phyloP scores from a whole-genome alignment of 2,329 filamentous ascomycete genomes.

The Ceratocystis ficicola region DNA sequence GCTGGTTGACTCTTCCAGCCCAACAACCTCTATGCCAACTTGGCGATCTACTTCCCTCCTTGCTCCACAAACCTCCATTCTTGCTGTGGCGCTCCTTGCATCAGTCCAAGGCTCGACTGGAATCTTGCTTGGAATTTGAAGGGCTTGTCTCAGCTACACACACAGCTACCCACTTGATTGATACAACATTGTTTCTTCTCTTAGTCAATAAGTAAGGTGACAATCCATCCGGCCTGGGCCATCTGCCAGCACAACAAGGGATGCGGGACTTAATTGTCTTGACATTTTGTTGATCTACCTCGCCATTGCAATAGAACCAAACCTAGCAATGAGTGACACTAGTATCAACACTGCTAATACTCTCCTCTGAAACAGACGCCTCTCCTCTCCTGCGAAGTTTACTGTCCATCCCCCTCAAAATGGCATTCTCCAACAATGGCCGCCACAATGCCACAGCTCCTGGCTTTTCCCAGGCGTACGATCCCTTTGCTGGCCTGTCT shows the following conservation, averaged over 20 bases:
- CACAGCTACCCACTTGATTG: not conserved
- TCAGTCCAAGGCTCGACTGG: not conserved
- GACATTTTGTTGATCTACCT: not conserved
- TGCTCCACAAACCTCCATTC: not conserved
- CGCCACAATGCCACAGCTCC: constrained; percentile 57
- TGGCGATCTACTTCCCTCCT: not conserved
- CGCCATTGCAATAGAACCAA: not conserved
- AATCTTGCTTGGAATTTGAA: constrained; percentile 1
- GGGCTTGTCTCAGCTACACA: not conserved
- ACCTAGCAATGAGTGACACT: not conserved
- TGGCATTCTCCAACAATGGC: constrained; percentile 83
- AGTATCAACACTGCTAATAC: not conserved
- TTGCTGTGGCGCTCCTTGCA: not conserved
- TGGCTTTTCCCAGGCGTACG: constrained; percentile 70
- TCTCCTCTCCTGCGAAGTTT: not conserved
- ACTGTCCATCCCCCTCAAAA: constrained; percentile 30
- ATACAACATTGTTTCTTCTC: not conserved
- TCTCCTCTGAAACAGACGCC: not conserved
- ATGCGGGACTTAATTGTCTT: not conserved
- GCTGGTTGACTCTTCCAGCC: not conserved
- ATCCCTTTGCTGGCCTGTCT: constrained; percentile 75
- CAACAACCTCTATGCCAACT: not conserved
- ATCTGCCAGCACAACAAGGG: not conserved
- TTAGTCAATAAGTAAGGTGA: not conserved
- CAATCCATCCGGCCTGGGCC: too few relatives aligned